Conservation (phyloP, 2,329 filamentous ascomycete species). For the Aspergillus tamarii region DNA sequence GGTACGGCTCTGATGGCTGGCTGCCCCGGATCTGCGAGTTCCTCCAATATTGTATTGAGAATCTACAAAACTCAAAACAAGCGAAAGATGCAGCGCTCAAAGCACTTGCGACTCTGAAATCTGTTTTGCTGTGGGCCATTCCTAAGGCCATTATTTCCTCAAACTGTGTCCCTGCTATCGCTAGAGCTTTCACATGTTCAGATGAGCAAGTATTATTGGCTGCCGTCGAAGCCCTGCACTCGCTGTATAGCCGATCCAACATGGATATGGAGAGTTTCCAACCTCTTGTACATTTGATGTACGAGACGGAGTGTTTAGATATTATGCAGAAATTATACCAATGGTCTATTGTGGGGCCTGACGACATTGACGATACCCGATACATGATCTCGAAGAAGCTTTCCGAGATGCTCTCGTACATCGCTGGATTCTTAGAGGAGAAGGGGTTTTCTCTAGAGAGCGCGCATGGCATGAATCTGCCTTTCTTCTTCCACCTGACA, state of each 20-base stretch:
- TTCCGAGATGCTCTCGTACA: constrained; percentile 86
- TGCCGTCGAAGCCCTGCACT: constrained; percentile 80
- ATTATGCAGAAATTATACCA: constrained; percentile 75
- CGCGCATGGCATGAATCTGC: constrained; percentile 62
- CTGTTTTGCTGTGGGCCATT: constrained; percentile 84
- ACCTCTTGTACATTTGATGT: constrained; percentile 78
- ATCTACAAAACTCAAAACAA: constrained; percentile 67
- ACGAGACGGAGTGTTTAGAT: constrained; percentile 69
- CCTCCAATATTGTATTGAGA: constrained; percentile 71
- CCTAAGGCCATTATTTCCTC: constrained; percentile 77
- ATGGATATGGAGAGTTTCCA: constrained; percentile 78
- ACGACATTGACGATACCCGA: constrained; percentile 86
- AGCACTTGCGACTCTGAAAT: constrained; percentile 74
- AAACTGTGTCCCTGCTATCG: constrained; percentile 70
- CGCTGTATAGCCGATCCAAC: constrained; percentile 74
- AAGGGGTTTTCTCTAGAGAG: constrained; percentile 69
- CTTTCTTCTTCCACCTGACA: constrained; percentile 77
- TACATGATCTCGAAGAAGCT: constrained; percentile 93
- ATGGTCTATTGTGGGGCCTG: constrained; percentile 77
- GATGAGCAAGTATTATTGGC: constrained; percentile 76
- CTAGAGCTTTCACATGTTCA: constrained; percentile 69
- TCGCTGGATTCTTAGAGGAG: constrained; percentile 82
- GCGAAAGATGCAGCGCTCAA: constrained; percentile 74
- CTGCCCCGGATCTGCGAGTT: constrained; percentile 75
- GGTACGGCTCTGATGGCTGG: constrained; percentile 85